Evolutionary conservation across 2,329 filamentous ascomycete genomes (phyloP).

Genomic region (Diaporthe eres): DNA sequence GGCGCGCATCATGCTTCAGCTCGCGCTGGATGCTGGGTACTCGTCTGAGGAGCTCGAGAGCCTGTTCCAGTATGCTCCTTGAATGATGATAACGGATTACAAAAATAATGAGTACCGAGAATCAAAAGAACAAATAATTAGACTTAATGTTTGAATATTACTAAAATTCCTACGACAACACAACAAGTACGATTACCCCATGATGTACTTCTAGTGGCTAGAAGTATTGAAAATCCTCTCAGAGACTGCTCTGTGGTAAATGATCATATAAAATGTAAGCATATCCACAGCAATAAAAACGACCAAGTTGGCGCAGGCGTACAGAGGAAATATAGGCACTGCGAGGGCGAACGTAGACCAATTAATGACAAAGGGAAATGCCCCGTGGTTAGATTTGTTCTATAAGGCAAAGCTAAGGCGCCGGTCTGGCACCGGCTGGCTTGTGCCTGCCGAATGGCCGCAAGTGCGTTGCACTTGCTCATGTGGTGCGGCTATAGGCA

Average conservation of each 20-base stretch:
- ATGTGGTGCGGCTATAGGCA: too few species aligned
- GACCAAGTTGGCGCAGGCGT: too few species aligned
- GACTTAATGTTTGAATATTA: not conserved
- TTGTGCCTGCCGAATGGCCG: too few species aligned
- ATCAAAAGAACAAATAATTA: not conserved
- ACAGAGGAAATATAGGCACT: too few species aligned
- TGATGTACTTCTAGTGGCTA: not conserved
- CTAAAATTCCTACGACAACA: not conserved
- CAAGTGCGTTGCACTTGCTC: too few species aligned
- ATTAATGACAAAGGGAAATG: too few species aligned
- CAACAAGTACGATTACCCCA: not conserved
- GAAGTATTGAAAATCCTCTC: not conserved
- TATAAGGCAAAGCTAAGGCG: too few species aligned
- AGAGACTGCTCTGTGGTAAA: not conserved
- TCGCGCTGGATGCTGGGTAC: conserved; percentile 7
- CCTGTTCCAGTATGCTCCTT: conserved; percentile 4
- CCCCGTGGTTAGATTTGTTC: too few species aligned
- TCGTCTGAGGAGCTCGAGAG: conserved; percentile 6
- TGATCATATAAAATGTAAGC: not conserved
- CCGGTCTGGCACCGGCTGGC: too few species aligned
- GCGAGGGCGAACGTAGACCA: too few species aligned
- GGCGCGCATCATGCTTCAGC: conserved; percentile 27
- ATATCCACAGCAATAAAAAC: too few species aligned
- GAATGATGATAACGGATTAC: not conserved
- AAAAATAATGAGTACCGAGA: not conserved